Percentiles rank a stretch among this genome's conserved stretches.
phyloP scores from a whole-genome alignment of 2,329 filamentous ascomycete genomes.

The Sarocladiaceae sp. region DNA sequence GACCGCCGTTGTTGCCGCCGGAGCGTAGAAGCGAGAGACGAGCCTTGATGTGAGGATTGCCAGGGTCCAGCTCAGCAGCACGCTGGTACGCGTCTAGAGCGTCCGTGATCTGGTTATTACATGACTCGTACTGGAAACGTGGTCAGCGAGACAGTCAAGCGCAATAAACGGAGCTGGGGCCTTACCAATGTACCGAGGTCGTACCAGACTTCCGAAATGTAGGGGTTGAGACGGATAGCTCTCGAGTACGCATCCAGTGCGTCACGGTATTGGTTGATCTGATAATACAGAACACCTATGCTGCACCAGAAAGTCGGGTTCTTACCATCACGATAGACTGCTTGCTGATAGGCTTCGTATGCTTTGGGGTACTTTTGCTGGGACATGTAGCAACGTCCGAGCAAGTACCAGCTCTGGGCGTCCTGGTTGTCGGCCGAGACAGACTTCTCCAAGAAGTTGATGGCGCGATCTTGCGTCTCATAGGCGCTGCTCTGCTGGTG shows the following conservation, averaged over 20 bases:
- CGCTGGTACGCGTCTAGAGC: constrained; percentile 92
- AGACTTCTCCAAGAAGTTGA: constrained; percentile 95
- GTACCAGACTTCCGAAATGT: constrained; percentile 99
- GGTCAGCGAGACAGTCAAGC: constrained; percentile 21
- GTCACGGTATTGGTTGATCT: constrained; percentile 99
- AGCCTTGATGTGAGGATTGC: constrained; percentile 93
- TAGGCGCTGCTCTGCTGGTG: constrained; percentile 93
- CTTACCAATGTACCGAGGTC: constrained; percentile 90
- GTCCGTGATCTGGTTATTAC: constrained; percentile 97
- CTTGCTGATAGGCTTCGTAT: constrained; percentile 97
- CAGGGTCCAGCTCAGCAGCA: constrained; percentile 87
- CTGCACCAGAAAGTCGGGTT: constrained; percentile 99
- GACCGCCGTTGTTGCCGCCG: constrained; percentile 65
- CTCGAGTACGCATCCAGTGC: constrained; percentile 95
- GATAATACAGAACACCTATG: constrained; percentile 97
- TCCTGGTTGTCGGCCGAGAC: constrained; percentile 89
- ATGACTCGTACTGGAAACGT: constrained; percentile 75
- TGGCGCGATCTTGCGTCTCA: constrained; percentile 88
- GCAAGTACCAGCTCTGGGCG: constrained; percentile 96
- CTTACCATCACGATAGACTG: constrained; percentile 93
- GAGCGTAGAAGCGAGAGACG: constrained; percentile 83
- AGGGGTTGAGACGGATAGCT: constrained; percentile 92
- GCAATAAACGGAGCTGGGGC: constrained; percentile 17
- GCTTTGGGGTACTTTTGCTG: constrained; percentile 98
- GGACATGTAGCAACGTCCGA: constrained; percentile 98